Evolutionary conservation across 768 basidiomycete genomes (phyloP), one percentile per base, ranked within the genome.

Genomic region (Floccularia luteovirens): DNA sequence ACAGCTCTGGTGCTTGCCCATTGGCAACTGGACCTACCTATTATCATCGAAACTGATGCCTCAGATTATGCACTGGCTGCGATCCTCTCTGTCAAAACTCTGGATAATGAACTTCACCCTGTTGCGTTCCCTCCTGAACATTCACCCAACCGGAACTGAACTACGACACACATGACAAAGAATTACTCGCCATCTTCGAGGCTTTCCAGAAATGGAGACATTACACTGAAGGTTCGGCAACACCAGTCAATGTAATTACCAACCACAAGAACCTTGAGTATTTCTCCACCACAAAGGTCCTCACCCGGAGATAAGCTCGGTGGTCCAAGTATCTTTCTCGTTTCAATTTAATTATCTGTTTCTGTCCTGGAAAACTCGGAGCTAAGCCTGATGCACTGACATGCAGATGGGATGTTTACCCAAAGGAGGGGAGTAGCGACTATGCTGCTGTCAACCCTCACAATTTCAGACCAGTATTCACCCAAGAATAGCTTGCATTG

Each of bases 121-220:
- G 49, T 75, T 2, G 64, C 62, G 0, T 75, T 59, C 43, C 47
- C 53, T 19, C 69, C 63, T 31, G 46, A 33, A 33, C 41, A 13
- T 45, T 62, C 14, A 50, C 42, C 17, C 17, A 49, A 0, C 50
- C 64, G 0, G 64, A 79, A 47, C 21, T 51, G 1, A 77, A 75
- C 48, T 76, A 77, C 43, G 54, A 70, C 11, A 63, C 70, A 14
- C 60, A 74, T 42, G 64, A 79, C 43, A 67, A 70, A 45, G 74
- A 76, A 48, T 47, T 75, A 11, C 56, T 75, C 0, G 68, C 67
- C 1, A 62, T 75, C 31, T 53, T 74, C 24, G 32, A 39, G 12
- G 20, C 39, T 17, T 41, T 45, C 36, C 28, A 38, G 10, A 22
- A 48, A 10, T 59, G 51, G 62, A 38, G 54, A 0, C 44, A 55